These are phyloP conservation scores for Coprinopsis marcescibilis DNA, from an alignment of 768 basidiomycete species.

Conservation along the genomic window DNA sequence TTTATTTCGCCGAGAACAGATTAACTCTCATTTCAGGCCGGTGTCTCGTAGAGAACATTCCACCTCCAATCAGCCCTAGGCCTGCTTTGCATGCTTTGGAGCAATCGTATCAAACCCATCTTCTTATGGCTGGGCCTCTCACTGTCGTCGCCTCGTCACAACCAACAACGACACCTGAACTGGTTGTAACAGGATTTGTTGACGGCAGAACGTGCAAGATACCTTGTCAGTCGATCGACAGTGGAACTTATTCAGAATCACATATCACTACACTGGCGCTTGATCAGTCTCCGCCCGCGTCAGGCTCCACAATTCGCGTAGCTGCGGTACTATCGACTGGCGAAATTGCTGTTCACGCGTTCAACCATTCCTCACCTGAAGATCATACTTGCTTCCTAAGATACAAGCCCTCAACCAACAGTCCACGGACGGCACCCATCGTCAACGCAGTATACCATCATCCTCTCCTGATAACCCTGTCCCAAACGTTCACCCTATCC, in stretches of 20 bases:
- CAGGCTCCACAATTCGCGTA: constrained; percentile 40
- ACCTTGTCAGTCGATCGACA: constrained; percentile 37
- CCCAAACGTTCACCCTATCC: constrained; percentile 59
- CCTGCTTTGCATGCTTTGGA: constrained; percentile 5
- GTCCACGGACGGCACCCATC: constrained; percentile 38
- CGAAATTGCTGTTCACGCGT: constrained; percentile 54
- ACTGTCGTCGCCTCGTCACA: constrained; percentile 52
- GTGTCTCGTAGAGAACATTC: constrained; percentile 43
- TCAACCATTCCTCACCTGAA: constrained; percentile 41
- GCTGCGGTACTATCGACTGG: constrained; percentile 63
- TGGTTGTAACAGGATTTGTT: constrained; percentile 27
- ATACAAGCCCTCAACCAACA: constrained; percentile 41
- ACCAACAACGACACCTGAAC: constrained; percentile 26
- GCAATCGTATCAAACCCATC: constrained; percentile 26
- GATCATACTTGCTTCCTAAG: constrained; percentile 37
- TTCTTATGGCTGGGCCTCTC: constrained; percentile 56
- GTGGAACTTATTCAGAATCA: constrained; percentile 20
- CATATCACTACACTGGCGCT: constrained; percentile 62
- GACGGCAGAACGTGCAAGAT: constrained; percentile 34
- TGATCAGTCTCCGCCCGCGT: constrained; percentile 63
- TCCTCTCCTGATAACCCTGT: constrained; percentile 69
- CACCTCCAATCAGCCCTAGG: constrained; percentile 4
- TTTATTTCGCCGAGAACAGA: constrained; percentile 5
- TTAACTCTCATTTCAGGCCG: constrained; percentile 44
- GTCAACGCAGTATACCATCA: constrained; percentile 72